phyloP scores from a whole-genome alignment of 805 yeast species.

The Candida montana region DNA sequence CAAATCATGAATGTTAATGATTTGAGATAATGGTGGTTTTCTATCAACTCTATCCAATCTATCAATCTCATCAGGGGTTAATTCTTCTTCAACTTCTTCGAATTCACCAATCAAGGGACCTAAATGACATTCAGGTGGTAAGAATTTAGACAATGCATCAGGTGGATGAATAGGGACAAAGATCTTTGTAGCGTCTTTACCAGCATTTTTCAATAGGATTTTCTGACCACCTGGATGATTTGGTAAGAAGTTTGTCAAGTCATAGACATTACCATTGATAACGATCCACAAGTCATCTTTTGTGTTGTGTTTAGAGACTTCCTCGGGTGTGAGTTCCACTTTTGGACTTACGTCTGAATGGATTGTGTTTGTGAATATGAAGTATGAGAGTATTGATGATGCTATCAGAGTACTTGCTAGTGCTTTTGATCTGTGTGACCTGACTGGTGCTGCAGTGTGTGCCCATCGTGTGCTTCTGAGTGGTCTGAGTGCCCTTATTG shows the following conservation, averaged over 20 bases:
- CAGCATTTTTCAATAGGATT: conserved; percentile 76
- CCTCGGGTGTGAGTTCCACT: conserved; percentile 22
- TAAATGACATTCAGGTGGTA: conserved; percentile 54
- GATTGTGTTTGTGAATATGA: too few species aligned
- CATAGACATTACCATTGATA: conserved; percentile 73
- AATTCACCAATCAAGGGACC: conserved; percentile 45
- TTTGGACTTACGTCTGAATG: conserved; percentile 2
- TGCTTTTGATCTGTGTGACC: too few species aligned
- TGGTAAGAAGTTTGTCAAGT: conserved; percentile 65
- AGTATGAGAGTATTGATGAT: too few species aligned
- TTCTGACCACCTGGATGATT: conserved; percentile 81
- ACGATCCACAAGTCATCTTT: conserved; percentile 77
- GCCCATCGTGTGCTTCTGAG: too few species aligned
- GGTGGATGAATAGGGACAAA: conserved; percentile 88
- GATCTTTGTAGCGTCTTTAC: conserved; percentile 75
- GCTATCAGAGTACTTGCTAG: too few species aligned
- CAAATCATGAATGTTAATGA: conserved; percentile 79
- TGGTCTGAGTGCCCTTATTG: too few species aligned
- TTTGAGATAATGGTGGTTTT: conserved; percentile 64
- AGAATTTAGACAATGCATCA: conserved; percentile 67
- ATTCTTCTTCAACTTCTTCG: conserved; percentile 31
- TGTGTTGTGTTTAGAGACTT: conserved; percentile 27
- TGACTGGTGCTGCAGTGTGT: too few species aligned
- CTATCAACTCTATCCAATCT: conserved; percentile 38
- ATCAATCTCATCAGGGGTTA: conserved; percentile 33